Base-by-base conservation (phyloP, 176 grass and related monocot species). In the Rhipidocladum racemiflorum region DNA sequence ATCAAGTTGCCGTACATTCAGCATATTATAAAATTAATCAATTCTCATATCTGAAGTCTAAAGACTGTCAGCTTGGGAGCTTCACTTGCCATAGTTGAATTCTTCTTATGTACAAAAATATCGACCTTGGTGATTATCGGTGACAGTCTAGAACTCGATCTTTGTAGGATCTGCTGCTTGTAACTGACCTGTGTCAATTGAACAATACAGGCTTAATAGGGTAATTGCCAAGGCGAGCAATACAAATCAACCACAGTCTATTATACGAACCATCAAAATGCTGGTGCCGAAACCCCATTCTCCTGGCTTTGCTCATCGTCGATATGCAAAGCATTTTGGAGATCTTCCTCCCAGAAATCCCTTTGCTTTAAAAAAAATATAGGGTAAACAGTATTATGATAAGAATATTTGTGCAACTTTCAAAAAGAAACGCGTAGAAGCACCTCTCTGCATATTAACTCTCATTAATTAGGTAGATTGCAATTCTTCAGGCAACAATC, bases 291-390 rank as follows among this genome's bases (percentile, higher is more conserved):
- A 72, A 74, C 48, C 43, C 12, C 66, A 51, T 66, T 76, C 68
- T 71, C 85, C n/a, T 89, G 89, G 18, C 72, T 76, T 74, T 91
- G 87, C 60, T 62, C 89, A 34, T 49, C 82, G 29, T 77, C 76
- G 15, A 90, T 76, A 25, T 56, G 89, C 79, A 88, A 63, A 29
- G 57, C 69, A 36, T 62, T 93, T 62, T 87, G 83, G 9, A 89
- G 63, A 65, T 83, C 74, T 72, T 85, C 85, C 85, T 93, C 96
- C 93, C 96, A 99, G 65, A 93, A 85, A 69, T 82, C 74, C 42
- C 79, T 90, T 65, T 84, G 87, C 91, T 39, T 34, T 93, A 88
- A 48, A 68, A 79, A 48, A 78, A 70, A 57, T n/a, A 86, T 27
- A 14, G 72, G 21, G 42, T 17, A 29, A 68, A 20, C 7, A 73